Conservation (phyloP, 2,329 filamentous ascomycete genomes). For the Colletotrichum godetiae region DNA sequence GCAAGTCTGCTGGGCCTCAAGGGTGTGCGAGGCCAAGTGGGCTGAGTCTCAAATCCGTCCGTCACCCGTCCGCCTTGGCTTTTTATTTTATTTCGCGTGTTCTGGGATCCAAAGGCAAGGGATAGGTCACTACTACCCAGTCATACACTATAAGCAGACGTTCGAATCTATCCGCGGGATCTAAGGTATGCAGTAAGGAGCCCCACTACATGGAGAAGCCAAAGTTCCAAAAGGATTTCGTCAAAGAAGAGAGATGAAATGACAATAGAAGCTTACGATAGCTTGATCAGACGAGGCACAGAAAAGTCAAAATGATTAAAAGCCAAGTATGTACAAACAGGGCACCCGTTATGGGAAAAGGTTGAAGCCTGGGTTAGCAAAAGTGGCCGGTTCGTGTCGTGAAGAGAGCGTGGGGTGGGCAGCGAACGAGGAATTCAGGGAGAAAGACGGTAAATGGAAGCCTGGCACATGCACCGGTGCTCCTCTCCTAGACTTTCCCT, state of each 20-base stretch:
- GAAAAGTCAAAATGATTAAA: neutral
- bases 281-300: slow-evolving; percentile 13
- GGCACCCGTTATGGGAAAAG: slow-evolving; percentile 5
- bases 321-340: slow-evolving; percentile 5
- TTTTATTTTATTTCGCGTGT: neutral
- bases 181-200: neutral
- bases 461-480: neutral
- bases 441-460: neutral
- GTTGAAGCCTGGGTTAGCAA: neutral
- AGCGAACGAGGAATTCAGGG: neutral
- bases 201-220: neutral
- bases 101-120: neutral
- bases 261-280: neutral
- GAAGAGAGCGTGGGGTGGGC: neutral
- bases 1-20: slow-evolving; percentile 17
- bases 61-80: slow-evolving; percentile 31
- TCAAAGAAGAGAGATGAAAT: neutral
- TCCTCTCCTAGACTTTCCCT: neutral
- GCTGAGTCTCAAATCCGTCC: slow-evolving; percentile 23
- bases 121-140: slow-evolving; percentile 14
- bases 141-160: neutral
- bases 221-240: neutral
- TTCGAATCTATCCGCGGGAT: slow-evolving; percentile 3
- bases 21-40: slow-evolving; percentile 27
- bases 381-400: slow-evolving; percentile 1